Evolutionary conservation across 2,329 filamentous ascomycete genomes (phyloP).

Genomic region (Fusarium denticulatum): DNA sequence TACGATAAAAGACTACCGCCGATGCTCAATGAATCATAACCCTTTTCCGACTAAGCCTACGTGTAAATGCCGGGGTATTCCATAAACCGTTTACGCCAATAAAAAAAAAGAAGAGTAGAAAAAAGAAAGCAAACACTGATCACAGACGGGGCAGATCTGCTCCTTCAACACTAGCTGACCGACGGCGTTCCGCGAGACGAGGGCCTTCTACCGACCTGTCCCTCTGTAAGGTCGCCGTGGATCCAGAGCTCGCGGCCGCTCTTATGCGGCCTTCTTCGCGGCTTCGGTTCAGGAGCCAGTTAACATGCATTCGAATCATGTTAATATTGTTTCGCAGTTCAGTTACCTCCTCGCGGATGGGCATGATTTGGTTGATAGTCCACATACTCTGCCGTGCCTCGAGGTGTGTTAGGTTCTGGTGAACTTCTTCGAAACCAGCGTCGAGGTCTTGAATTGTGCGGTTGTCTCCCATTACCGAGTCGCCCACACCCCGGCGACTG

Average conservation of each 20-base stretch:
- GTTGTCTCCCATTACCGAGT: slow-evolving; percentile 61
- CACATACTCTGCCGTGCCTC: slow-evolving; percentile 69
- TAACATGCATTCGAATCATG: slow-evolving; percentile 68
- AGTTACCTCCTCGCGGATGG: slow-evolving; percentile 70
- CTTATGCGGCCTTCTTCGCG: slow-evolving; percentile 57
- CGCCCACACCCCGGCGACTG: slow-evolving; percentile 46
- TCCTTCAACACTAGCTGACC: slow-evolving; percentile 50
- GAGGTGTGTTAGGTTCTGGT: slow-evolving; percentile 65
- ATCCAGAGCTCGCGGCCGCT: slow-evolving; percentile 50
- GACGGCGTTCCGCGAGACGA: slow-evolving; percentile 49
- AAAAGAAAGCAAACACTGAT: background rate
- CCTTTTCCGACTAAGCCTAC: slow-evolving; percentile 17
- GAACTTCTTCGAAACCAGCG: slow-evolving; percentile 63
- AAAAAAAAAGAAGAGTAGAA: background rate
- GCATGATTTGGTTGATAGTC: slow-evolving; percentile 69
- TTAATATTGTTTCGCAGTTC: slow-evolving; percentile 67
- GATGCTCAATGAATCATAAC: slow-evolving; percentile 3
- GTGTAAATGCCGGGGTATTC: slow-evolving; percentile 38
- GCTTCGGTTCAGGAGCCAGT: slow-evolving; percentile 65
- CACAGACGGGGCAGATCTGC: slow-evolving; percentile 52
- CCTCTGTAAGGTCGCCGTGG: slow-evolving; percentile 45
- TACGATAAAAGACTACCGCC: background rate
- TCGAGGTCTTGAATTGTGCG: slow-evolving; percentile 56
- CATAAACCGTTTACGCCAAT: slow-evolving; percentile 34
- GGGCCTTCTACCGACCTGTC: slow-evolving; percentile 44